These are phyloP conservation scores for Sphaerosporella brunnea DNA, from an alignment of 495 filamentous ascomycete species.

Conservation along the genomic window DNA sequence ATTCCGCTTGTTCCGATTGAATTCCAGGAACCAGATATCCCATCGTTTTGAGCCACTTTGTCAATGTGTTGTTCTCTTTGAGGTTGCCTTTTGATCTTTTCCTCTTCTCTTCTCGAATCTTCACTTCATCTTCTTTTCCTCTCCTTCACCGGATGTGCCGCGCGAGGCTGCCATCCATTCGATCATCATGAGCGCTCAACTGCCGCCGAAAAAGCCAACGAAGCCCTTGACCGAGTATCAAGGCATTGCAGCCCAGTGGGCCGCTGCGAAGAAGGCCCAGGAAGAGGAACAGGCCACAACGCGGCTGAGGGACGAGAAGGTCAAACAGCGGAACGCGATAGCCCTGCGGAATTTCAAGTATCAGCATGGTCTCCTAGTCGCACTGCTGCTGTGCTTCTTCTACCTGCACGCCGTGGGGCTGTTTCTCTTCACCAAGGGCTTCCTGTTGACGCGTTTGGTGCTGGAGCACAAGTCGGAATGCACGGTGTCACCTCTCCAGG, in stretches of 20 bases:
- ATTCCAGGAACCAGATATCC: no score
- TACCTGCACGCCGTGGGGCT: slow-evolving; percentile 64
- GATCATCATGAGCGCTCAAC: slow-evolving; percentile 1
- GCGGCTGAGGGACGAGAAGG: slow-evolving; percentile 8
- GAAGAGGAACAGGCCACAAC: slow-evolving; percentile 23
- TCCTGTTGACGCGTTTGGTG: slow-evolving; percentile 81
- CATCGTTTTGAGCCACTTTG: no score
- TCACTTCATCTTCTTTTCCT: background rate
- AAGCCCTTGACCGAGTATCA: slow-evolving; percentile 21
- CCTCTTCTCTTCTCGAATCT: background rate
- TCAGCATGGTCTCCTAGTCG: slow-evolving; percentile 33
- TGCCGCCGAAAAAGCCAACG: no score
- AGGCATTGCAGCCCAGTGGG: slow-evolving; percentile 27
- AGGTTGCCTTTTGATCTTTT: background rate
- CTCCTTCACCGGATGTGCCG: background rate
- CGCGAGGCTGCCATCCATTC: background rate
- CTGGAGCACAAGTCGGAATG: slow-evolving; percentile 79
- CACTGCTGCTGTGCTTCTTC: slow-evolving; percentile 35
- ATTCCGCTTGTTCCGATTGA: no score
- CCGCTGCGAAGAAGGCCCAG: slow-evolving; percentile 27
- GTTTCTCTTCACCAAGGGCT: slow-evolving; percentile 89
- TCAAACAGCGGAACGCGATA: slow-evolving; percentile 11
- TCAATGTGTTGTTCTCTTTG: no score
- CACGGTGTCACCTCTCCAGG: slow-evolving; percentile 43
- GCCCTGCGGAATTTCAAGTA: slow-evolving; percentile 36